Conservation (phyloP, 495 filamentous ascomycete species). For the Haplographium delicatum region DNA sequence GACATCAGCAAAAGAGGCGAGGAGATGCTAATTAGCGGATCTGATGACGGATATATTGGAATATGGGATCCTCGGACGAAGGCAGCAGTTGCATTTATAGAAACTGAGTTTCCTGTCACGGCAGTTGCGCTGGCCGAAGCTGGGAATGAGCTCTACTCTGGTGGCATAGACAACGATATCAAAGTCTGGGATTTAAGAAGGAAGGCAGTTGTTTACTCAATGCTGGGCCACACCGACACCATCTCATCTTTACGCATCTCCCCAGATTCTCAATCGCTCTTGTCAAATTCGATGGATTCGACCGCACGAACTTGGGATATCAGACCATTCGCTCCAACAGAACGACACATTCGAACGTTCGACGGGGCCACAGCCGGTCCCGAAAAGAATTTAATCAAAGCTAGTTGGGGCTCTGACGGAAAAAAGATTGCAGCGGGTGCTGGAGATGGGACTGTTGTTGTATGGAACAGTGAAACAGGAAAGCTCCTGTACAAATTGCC, state of each 20-base stretch:
- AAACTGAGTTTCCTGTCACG: conserved; percentile 90
- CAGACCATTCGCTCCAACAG: conserved; percentile 83
- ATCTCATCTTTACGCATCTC: conserved; percentile 86
- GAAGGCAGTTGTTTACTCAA: conserved; percentile 76
- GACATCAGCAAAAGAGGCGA: conserved; percentile 84
- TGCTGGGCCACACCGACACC: conserved; percentile 88
- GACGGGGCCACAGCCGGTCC: conserved; percentile 82
- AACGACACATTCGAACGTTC: conserved; percentile 77
- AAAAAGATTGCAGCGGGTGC: conserved; percentile 84
- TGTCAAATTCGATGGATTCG: conserved; percentile 91
- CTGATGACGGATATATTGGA: conserved; percentile 89
- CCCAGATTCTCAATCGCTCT: conserved; percentile 81
- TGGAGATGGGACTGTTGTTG: conserved; percentile 81
- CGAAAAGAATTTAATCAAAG: conserved; percentile 87
- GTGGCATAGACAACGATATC: conserved; percentile 95
- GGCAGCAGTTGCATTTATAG: conserved; percentile 76
- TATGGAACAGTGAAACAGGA: conserved; percentile 79
- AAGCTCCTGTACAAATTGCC: conserved; percentile 93
- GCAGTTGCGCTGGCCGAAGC: conserved; percentile 86
- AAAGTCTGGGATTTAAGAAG: conserved; percentile 96
- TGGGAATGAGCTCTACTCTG: conserved; percentile 92
- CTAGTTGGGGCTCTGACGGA: conserved; percentile 86
- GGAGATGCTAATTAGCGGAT: conserved; percentile 80
- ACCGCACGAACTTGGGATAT: conserved; percentile 96
- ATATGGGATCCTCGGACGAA: conserved; percentile 97